phyloP scores from a whole-genome alignment of 345 rosid genomes.

The Lenwebbia sp. region DNA sequence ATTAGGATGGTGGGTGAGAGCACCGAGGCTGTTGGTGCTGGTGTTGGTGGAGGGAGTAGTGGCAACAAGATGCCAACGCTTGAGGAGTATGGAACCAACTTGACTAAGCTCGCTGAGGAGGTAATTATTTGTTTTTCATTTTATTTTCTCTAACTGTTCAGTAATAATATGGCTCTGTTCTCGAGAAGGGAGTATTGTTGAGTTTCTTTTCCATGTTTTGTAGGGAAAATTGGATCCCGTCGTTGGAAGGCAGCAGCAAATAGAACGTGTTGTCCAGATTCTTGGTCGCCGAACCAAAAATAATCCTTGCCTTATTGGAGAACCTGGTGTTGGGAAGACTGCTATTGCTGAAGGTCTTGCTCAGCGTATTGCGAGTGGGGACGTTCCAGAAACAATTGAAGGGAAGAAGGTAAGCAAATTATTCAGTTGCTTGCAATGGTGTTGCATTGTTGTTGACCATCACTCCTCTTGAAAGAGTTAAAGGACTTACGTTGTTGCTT shows the following conservation, averaged over 20 bases:
- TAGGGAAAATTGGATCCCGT: slow-evolving; percentile 99
- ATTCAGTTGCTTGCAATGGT: neutral
- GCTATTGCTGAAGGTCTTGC: slow-evolving; percentile 99
- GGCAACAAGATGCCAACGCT: slow-evolving; percentile 95
- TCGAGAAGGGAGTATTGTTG: neutral
- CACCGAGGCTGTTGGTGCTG: slow-evolving; percentile 69
- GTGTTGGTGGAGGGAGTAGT: slow-evolving; percentile 67
- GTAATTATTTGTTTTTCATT: slow-evolving; percentile 19
- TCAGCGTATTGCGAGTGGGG: slow-evolving; percentile 83
- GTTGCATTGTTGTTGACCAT: neutral
- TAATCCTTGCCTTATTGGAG: slow-evolving; percentile 98
- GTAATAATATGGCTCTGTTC: neutral
- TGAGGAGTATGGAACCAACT: slow-evolving; percentile 96
- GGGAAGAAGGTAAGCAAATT: slow-evolving; percentile 64
- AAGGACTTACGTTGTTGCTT: neutral
- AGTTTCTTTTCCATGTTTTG: neutral
- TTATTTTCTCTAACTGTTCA: neutral
- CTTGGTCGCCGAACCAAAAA: slow-evolving; percentile 96
- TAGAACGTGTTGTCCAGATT: slow-evolving; percentile 92
- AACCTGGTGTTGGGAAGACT: slow-evolving; percentile 99
- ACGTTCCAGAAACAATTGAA: slow-evolving; percentile 96
- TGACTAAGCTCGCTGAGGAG: slow-evolving; percentile 97
- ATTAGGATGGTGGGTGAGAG: slow-evolving; percentile 98
- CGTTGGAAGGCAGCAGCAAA: slow-evolving; percentile 96
- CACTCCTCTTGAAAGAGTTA: neutral